Evolutionary conservation across 2,329 filamentous ascomycete species (phyloP), one percentile per base, ranked within the genome.

Genomic region (Alternaria incomplexa): DNA sequence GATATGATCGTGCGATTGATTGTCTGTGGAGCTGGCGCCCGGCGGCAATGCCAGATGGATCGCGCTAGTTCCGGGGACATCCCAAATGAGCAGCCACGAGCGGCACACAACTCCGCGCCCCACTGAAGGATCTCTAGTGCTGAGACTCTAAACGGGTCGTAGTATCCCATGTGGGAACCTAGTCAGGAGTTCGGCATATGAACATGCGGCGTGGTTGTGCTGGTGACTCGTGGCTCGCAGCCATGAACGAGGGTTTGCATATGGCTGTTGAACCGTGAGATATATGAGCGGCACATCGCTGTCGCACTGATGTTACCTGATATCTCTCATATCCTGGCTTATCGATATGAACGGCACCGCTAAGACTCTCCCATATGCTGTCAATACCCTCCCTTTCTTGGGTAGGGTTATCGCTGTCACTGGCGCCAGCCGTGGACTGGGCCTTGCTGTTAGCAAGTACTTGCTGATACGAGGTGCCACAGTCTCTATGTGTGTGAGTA

Each of bases 351-450:
- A 32, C 11, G 25, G 44, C 23, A 58, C 30, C 13, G 15, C 17
- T 13, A 36, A 48, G 13, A 4, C 56, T 3, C 46, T 52, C 30
- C 56, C 56, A 8, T 52, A 58, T 44, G 56, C 56, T 20, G 56
- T 58, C 46, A 58, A 58, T 12, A 13, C 30, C 23, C 47, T 58
- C 5, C 56, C 56, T 30, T 58, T 58, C 6, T 26, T 25, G 7
- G 56, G 46, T n/a, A 58, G 30, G 6, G 46, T 52, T 1, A 58
- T 58, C n/a, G 56, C 46, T n/a, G 36, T 58, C 13, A 58, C 56
- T 30, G 56, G 56, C 10, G 46, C 46, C 17, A 58, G 56, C 13
- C 46, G 56, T 15, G 56, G 56, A 6, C 46, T 58, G 8, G 56
- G 56, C 6, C 30, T 58, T 3, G 56, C 56, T 26, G 15, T 58